Evolutionary conservation across 306 rosid species (phyloP), one percentile per base, ranked within the genome.

Genomic region (Vicia faba): DNA sequence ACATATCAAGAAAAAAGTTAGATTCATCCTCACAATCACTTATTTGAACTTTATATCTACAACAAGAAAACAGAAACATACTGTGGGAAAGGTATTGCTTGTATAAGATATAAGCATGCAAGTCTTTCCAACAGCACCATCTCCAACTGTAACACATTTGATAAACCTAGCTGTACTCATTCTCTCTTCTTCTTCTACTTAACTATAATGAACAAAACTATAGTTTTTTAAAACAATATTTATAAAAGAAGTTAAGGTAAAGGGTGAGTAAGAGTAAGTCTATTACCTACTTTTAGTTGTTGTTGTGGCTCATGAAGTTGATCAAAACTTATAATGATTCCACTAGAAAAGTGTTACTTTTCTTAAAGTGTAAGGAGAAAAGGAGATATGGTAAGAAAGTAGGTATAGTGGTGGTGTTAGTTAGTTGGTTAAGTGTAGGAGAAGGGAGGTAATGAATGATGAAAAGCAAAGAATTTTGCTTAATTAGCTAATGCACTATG

Each of bases 101-200:
- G 96, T 90, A 67, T 90, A 91, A 29, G 97, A 91, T 61, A 91
- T 91, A 16, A 91, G 97, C 97, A 91, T 88, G 84, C 97, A 88
- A n/a, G 97, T 91, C 51, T 91, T 91, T 49, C 97, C 97, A 14
- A 91, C 97, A 23, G 97, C 97, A 15, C 97, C 97, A 84, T 91
- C 97, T 2, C 97, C 97, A 33, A 91, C 97, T 2, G 97, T 91
- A 9, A 91, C 96, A 74, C 97, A 91, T 80, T 91, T 91, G 87
- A 91, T 87, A 80, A 91, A 91, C 73, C 97, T 85, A 14, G 96
- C 84, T 0, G 96, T 86, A 73, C 86, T 88, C 97, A 91, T 91
- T 46, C 23, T 74, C 56, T 75, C 49, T 50, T 70, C 20, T 57
- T 70, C 55, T 72, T 57, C 31, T 54, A 9, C 61, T 81, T 81